Base-by-base conservation (phyloP, 2,329 filamentous ascomycete genomes). In the Paecilomyces fulvus region DNA sequence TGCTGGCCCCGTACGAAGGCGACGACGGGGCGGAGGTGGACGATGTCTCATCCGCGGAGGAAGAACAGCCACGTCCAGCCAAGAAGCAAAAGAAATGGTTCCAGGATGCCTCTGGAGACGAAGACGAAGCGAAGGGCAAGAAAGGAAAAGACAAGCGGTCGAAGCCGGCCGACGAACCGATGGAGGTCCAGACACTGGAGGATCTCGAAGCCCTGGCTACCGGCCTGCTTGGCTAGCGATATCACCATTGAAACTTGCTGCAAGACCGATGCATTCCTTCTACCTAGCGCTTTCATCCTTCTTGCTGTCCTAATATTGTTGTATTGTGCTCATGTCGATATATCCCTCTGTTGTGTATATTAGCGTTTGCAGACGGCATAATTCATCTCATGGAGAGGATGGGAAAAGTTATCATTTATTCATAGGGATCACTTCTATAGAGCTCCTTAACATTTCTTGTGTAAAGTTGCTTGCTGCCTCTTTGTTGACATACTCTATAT, bases 131-230 rank as follows among this genome's bases (percentile, higher is more conserved):
- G 7, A 43, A 55, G 17, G 52, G 51, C 30, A 52, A 58, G 21
- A 58, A 58, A 30, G 60, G 50, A 9, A 58, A 63, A 30, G 57
- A 58, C 14, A 51, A 37, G 33, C 33, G 6, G n/a, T n/a, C 37
- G n/a, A 17, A 43, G n/a, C 7, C 25, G 25, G 25, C 59, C 17
- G 59, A 58, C 20, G 62, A 63, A 54, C 63, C 70, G n/a, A 62
- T 60, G 12, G 66, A 67, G 54, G 71, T 75, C 62, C 66, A 75
- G 58, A 77, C 75, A n/a, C 56, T 78, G 64, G 75, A 75, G 58
- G 76, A 78, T 67, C 60, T 78, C 66, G 76, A 78, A 61, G 72
- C 74, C 54, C 59, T 78, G 66, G 76, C 76, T 54, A 74, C 70
- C 57, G 75, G 75, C 10, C 61, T 78, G 55, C 64, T 78, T 49